Conservation (phyloP, 495 filamentous ascomycete species). For the Hypoxylon perforatum region DNA sequence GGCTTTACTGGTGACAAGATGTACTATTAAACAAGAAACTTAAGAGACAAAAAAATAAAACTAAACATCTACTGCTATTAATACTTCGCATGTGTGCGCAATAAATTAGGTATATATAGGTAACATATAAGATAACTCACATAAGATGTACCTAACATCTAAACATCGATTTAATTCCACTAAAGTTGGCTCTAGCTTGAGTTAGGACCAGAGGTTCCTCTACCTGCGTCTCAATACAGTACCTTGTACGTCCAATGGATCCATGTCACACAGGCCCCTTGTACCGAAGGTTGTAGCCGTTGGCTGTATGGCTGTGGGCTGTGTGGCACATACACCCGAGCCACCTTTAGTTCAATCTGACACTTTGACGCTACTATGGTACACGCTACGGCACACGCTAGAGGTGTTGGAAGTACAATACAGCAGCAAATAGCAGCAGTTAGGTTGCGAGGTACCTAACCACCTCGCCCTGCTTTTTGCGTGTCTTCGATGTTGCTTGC, state of each 20-base stretch:
- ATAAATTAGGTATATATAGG: too few relatives aligned
- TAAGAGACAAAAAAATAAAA: neutral
- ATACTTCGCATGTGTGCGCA: too few relatives aligned
- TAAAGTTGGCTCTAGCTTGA: neutral
- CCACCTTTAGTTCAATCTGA: constrained; percentile 28
- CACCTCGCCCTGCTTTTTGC: constrained; percentile 21
- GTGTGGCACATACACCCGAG: constrained; percentile 28
- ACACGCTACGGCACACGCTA: too few relatives aligned
- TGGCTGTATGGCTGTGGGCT: constrained; percentile 13
- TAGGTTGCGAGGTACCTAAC: neutral
- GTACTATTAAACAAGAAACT: neutral
- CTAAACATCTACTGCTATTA: too few relatives aligned
- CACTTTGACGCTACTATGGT: neutral
- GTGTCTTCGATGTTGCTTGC: constrained; percentile 11
- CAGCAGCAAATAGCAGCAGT: neutral
- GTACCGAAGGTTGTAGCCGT: constrained; percentile 33
- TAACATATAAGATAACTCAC: too few relatives aligned
- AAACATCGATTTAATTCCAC: constrained; percentile 18
- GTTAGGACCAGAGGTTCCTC: constrained; percentile 18
- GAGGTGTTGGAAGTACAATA: neutral
- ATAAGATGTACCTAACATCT: too few relatives aligned
- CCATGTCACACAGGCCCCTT: constrained; percentile 2
- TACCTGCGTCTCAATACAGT: constrained; percentile 8
- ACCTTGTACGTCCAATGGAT: too few relatives aligned
- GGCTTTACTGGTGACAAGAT: neutral